Percentiles rank a stretch among this genome's conserved stretches.
Conservation (phyloP, 129 eudicot species). For the Solidago caesia region DNA sequence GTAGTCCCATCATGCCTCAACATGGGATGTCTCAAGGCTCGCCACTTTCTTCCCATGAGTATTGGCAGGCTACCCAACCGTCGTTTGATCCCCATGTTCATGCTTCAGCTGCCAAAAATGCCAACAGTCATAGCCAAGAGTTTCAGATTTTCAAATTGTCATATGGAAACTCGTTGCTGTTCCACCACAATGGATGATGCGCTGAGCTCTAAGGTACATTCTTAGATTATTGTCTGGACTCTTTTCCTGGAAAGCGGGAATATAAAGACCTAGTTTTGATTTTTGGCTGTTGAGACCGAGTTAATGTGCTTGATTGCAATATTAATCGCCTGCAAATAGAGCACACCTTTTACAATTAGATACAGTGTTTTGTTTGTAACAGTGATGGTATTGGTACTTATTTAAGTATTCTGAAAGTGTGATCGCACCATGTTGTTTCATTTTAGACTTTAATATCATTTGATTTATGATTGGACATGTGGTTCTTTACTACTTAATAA, state of each 20-base stretch:
- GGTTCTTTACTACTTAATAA: not conserved
- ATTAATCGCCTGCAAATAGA: not conserved
- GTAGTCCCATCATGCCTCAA: constrained; percentile 30
- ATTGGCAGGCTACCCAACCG: constrained; percentile 58
- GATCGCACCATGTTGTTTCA: not conserved
- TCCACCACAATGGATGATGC: constrained; percentile 34
- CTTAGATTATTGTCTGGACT: not conserved
- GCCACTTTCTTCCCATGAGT: constrained; percentile 42
- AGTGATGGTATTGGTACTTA: not conserved
- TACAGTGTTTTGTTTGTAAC: not conserved
- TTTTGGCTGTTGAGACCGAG: not conserved
- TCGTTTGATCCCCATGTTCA: constrained; percentile 31
- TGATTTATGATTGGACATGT: constrained; percentile 1
- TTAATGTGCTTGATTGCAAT: not conserved
- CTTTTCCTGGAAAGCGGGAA: not conserved
- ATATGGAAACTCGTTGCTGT: constrained; percentile 42
- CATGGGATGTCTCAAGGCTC: constrained; percentile 41
- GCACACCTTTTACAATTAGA: not conserved
- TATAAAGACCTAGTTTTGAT: not conserved
- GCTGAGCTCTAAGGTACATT: not conserved
- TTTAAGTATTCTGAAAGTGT: not conserved
- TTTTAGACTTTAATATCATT: not conserved
- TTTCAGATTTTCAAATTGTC: constrained; percentile 22
- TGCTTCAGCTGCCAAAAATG: constrained; percentile 1
- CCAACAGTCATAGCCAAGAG: constrained; percentile 38